Base-by-base conservation (phyloP, 345 rosid genomes). In the Lumnitzera racemosa region DNA sequence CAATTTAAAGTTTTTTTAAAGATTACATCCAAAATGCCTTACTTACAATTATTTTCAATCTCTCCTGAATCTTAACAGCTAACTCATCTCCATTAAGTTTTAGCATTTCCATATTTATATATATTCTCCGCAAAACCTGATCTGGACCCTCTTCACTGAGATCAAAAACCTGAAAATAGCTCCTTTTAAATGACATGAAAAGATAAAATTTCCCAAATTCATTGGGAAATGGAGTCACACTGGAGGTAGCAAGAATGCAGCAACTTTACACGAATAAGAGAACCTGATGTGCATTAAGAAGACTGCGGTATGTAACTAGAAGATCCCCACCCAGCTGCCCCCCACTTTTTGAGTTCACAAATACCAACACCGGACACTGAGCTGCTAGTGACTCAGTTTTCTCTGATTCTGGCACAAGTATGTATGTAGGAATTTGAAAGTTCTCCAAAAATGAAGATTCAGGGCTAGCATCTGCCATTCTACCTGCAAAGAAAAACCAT, bases 261-360 rank as follows among this genome's bases (percentile, higher is more conserved):
- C 16, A 50, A 4, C 53, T 50, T 17, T 15, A 15, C n/a, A 11
- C 11, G n/a, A 50, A 14, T 17, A 7, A 46, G 61, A 24, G 47
- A 52, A 86, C 96, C 90, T 91, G 98, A 23, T 76, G 53, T 12
- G 62, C 63, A 53, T 79, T 81, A 71, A 88, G 88, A 27, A 91
- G 67, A 62, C 57, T 16, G 15, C 81, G 84, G 71, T 77, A 88
- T 46, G 96, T 87, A 9, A 62, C 53, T 25, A 89, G 81, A 53
- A 92, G 98, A 59, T 82, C 72, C 12, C 87, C 90, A 53, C 98
- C 96, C 54, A 89, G 82, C 70, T 85, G 98, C 16, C 90, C 98
- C 2, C 96, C 96, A 54, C 96, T 92, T 70, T 70, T 89, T 72
- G 96, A 82, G 76, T 92, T 92, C 69, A 92, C 70, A 66, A 89